A percentile compares a stretch with the other conserved stretches of the same genome.
These are phyloP conservation scores for Xerocomus amazonicus DNA, from an alignment of 1,284 basidiomycete species.

Conservation along the genomic window DNA sequence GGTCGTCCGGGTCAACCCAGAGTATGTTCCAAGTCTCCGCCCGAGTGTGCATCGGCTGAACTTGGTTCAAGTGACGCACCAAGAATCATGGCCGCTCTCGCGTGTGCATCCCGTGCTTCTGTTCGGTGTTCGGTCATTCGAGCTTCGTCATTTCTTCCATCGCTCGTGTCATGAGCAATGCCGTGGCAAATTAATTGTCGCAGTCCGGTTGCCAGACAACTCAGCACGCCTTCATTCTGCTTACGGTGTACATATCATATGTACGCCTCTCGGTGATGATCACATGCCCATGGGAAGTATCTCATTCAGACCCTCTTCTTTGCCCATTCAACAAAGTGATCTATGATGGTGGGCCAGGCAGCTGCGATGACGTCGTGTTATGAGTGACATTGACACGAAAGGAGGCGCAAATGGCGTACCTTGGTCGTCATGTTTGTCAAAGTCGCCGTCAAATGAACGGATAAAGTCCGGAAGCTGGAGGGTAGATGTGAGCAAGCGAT, in stretches of 20 bases:
- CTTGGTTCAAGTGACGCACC: constrained; percentile 35
- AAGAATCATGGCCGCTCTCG: constrained; percentile 38
- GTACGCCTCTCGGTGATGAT: too few relatives aligned
- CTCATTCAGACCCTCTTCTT: constrained; percentile 32
- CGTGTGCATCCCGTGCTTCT: constrained; percentile 28
- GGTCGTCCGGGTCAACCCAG: constrained; percentile 36
- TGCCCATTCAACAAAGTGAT: constrained; percentile 81
- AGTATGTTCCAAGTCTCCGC: constrained; percentile 14
- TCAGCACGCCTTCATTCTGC: background rate
- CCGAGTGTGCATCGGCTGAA: constrained; percentile 1
- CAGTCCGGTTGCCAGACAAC: too few relatives aligned
- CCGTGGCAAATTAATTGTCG: background rate
- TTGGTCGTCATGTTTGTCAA: constrained; percentile 82
- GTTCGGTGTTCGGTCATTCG: constrained; percentile 35
- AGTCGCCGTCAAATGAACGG: constrained; percentile 75
- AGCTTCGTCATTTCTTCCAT: constrained; percentile 42
- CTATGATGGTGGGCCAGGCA: constrained; percentile 87
- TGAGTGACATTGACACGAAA: background rate
- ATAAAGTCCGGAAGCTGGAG: constrained; percentile 78
- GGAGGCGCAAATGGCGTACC: constrained; percentile 43
- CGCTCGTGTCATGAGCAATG: constrained; percentile 26
- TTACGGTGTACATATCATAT: background rate
- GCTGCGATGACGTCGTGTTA: constrained; percentile 40
- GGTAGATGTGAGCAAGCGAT: constrained; percentile 2
- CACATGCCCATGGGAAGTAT: background rate